Percentiles rank a stretch among this genome's conserved stretches.
Evolutionary conservation across 2,329 filamentous ascomycete genomes (phyloP).

Genomic region (Arthrobotrys megalospora): DNA sequence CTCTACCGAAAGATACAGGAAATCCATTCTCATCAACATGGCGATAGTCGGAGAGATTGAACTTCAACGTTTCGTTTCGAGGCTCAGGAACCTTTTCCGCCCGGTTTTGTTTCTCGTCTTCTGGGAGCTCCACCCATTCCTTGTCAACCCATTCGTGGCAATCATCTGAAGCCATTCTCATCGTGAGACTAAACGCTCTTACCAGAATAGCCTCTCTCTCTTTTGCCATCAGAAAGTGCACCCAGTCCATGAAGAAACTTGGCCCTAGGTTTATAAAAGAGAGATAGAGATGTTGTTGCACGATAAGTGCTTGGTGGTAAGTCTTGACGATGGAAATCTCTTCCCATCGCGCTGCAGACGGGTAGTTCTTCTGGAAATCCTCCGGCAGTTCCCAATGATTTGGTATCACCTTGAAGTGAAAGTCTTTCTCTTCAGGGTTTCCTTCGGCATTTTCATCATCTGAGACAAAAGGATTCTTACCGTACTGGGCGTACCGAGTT

Average conservation of each 20-base stretch:
- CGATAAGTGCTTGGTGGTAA: constrained; percentile 47
- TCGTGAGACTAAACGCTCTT: constrained; percentile 41
- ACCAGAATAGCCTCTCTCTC: constrained; percentile 48
- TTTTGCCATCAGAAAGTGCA: constrained; percentile 43
- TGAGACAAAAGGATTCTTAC: constrained; percentile 1
- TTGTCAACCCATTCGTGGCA: constrained; percentile 51
- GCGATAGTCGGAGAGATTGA: constrained; percentile 42
- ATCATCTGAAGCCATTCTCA: constrained; percentile 45
- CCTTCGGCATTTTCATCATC: background rate
- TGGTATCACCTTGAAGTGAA: constrained; percentile 39
- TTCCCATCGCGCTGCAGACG: constrained; percentile 53
- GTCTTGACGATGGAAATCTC: constrained; percentile 55
- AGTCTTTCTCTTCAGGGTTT: constrained; percentile 34
- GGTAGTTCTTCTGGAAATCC: constrained; percentile 46
- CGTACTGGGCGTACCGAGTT: constrained; percentile 4
- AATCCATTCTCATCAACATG: constrained; percentile 38
- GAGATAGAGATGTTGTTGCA: constrained; percentile 56
- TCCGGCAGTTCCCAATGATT: constrained; percentile 45
- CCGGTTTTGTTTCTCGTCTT: constrained; percentile 36
- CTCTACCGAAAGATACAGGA: constrained; percentile 31
- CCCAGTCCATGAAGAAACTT: constrained; percentile 43
- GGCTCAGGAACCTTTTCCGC: background rate
- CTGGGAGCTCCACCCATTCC: constrained; percentile 38
- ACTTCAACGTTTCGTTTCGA: constrained; percentile 6
- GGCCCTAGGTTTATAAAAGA: constrained; percentile 47